Base-by-base conservation (phyloP, 1,284 basidiomycete species). In the Schizophyllum commune region DNA sequence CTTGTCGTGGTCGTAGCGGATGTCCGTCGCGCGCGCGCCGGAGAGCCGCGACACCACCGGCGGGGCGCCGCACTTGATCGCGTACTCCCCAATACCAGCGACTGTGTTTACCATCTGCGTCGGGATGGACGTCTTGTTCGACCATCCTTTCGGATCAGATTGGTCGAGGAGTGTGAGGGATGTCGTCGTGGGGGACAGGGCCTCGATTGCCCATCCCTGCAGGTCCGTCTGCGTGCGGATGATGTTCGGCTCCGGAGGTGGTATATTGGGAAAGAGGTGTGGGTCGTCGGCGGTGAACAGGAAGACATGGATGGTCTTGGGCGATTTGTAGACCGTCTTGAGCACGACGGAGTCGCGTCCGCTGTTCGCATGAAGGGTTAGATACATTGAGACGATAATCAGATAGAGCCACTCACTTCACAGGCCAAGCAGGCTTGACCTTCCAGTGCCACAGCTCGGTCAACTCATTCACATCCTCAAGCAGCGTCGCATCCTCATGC, bases 251-350 rank as follows among this genome's bases (percentile, higher is more conserved):
- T 91, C 86, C 0, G 77, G 75, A 0, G 86, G 80, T 11, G 92
- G 91, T 61, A 93, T 85, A 56, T 82, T 81, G 0, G 93, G 89
- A 73, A 98, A 97, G 15, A 96, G 80, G 59, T 89, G 86, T 60
- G 84, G 83, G 69, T 98, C 93, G 68, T 97, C 93, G 0, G 89
- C 91, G 1, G 96, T 98, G 74, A 98, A 98, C 1, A 92, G 89
- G 72, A 99, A 98, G 34, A 98, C 87, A 70, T 99, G 97, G 9
- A 98, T 91, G 0, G 95, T 93, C 0, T 88, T 91, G 0, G 95
- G 94, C 0, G 96, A 97, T 75, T 98, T 98, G 81, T 99, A 99
- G 1, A 96, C 91, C 0, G 97, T 99, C 72, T 93, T 93, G 6
- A 99, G 83, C 27, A 96, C 83, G 52, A 98, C 89, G 8, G 89